Evolutionary conservation across 805 yeast species (phyloP).

Genomic region (Dipodascus albidus): DNA sequence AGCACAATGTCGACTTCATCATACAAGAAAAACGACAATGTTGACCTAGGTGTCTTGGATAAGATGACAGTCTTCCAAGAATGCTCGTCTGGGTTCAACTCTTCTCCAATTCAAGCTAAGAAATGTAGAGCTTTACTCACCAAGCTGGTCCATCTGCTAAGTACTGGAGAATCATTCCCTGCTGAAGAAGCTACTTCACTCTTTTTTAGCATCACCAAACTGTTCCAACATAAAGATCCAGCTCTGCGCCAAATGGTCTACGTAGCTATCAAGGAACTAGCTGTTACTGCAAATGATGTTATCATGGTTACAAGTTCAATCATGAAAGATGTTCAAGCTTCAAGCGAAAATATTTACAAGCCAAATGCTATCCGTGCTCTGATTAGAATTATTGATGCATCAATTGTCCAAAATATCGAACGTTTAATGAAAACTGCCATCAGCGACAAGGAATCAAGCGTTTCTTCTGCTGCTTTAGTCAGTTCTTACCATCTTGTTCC

Average conservation of each 20-base stretch:
- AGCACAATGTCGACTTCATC: constrained; percentile 63
- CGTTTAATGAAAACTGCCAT: constrained; percentile 85
- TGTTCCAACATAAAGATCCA: constrained; percentile 85
- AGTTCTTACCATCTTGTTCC: constrained; percentile 86
- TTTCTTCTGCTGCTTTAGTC: constrained; percentile 88
- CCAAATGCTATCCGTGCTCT: constrained; percentile 93
- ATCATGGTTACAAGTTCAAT: constrained; percentile 96
- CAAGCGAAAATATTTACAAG: constrained; percentile 63
- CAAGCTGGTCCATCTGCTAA: constrained; percentile 68
- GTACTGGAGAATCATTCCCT: constrained; percentile 81
- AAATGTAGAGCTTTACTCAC: constrained; percentile 78
- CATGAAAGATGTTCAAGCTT: constrained; percentile 94
- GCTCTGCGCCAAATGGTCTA: constrained; percentile 86
- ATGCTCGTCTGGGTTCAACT: constrained; percentile 85
- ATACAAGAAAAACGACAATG: constrained; percentile 76
- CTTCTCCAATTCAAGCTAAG: constrained; percentile 78
- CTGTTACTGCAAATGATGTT: constrained; percentile 76
- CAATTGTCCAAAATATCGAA: constrained; percentile 85
- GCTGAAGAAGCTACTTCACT: constrained; percentile 81
- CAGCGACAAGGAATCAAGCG: constrained; percentile 79
- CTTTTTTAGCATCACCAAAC: constrained; percentile 86
- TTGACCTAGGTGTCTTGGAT: constrained; percentile 67
- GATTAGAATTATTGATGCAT: constrained; percentile 73
- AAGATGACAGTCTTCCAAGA: constrained; percentile 97
- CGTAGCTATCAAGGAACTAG: constrained; percentile 84